phyloP scores from a whole-genome alignment of 192 early-diverging fungal genomes.

The Chytriomyces sp. region DNA sequence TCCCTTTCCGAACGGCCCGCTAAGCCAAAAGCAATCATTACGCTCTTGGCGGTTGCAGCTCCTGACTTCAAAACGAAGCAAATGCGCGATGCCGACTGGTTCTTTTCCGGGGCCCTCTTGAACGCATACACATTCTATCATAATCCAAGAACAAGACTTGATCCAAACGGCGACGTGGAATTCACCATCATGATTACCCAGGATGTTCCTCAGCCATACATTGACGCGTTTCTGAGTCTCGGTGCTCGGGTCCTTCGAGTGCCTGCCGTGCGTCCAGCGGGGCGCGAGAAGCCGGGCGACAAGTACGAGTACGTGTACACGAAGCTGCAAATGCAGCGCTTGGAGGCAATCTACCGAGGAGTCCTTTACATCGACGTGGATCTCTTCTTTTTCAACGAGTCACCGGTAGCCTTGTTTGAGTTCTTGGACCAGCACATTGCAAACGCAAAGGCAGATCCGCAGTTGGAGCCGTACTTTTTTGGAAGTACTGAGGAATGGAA shows the following conservation, averaged over 20 bases:
- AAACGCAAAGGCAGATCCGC: not conserved
- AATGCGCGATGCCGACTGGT: conserved; percentile 9
- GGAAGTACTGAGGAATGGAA: conserved; percentile 13
- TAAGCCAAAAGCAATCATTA: conserved; percentile 14
- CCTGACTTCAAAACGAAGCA: not conserved
- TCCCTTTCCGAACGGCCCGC: not conserved
- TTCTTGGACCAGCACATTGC: not conserved
- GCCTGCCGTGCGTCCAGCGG: conserved; percentile 6
- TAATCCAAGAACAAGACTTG: conserved; percentile 3
- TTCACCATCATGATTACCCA: conserved; percentile 8
- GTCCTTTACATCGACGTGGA: conserved; percentile 3
- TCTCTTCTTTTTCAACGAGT: not conserved
- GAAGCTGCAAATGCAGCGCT: conserved; percentile 6
- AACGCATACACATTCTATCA: conserved; percentile 12
- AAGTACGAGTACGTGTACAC: conserved; percentile 20
- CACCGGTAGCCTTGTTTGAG: conserved; percentile 4
- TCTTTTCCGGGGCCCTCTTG: not conserved
- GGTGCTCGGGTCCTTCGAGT: conserved; percentile 7
- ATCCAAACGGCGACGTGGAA: conserved; percentile 8
- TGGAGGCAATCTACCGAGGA: conserved; percentile 5
- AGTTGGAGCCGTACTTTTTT: conserved; percentile 3
- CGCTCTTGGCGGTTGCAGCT: not conserved
- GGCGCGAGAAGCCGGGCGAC: conserved; percentile 23
- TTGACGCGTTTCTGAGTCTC: not conserved
- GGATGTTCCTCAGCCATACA: not conserved